Base-by-base conservation (phyloP, 2,329 filamentous ascomycete species). In the Paraconiothyrium sp. region DNA sequence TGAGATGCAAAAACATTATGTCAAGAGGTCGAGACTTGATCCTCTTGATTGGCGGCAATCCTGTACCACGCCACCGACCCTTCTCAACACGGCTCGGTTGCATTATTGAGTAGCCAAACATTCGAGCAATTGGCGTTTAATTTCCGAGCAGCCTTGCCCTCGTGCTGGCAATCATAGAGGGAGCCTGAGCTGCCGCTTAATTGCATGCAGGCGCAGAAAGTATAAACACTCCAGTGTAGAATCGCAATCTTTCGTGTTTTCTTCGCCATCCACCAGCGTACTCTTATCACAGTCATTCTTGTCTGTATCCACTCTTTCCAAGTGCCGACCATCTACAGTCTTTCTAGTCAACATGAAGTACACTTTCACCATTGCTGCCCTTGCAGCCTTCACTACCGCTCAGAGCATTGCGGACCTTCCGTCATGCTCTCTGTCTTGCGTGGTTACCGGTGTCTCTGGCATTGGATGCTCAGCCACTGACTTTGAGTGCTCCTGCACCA, bases 401-500 rank as follows among this genome's bases (percentile, higher is more conserved):
- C 80, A 83, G 69, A 64, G 54, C 44, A 68, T 82, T 32, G 70
- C 73, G 9, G 63, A 81, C 60, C 67, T 83, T 7, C 82, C 81
- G 13, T n/a, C 46, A 9, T 83, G 81, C 73, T 77, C 82, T 41
- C 75, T 82, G 71, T 54, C 43, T 3, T 73, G 70, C 47, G 54
- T 69, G 1, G 57, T 63, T 44, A 68, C 41, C 24, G 61, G 63
- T 27, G 63, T 70, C 54, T 55, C 30, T 16, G 79, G 79, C 61
- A 78, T 80, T 50, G 83, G 81, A 67, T 74, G 74, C 50, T 43
- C 55, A 6, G 61, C 83, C 51, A 78, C 75, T 55, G 81, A 84
- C 72, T 83, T 82, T 63, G 75, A 76, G 32, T 84, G 82, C 73
- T 80, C 83, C 65, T 84, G 82, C 74, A 67, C 74, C 61, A 80